These are phyloP conservation scores for Psidium guajava DNA, from an alignment of 345 rosid genomes.

Conservation along the genomic window DNA sequence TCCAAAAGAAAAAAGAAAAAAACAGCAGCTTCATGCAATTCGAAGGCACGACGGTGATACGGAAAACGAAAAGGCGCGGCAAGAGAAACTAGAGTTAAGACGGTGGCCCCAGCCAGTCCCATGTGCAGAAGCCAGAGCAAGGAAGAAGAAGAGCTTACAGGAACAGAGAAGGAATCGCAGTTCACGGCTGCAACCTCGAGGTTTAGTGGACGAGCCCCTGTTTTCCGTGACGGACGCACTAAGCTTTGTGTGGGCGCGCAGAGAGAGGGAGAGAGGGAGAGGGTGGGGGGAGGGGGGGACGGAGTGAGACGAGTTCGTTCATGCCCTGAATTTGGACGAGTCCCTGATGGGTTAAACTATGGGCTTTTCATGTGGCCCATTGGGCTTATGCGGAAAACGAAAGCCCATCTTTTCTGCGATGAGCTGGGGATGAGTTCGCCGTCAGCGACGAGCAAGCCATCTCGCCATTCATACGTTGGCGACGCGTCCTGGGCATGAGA, in stretches of 20 bases:
- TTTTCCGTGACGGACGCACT: neutral
- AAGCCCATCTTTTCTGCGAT: no score
- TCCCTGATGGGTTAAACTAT: neutral
- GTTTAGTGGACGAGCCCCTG: neutral
- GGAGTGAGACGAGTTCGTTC: neutral
- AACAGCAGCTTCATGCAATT: neutral
- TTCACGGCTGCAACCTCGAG: neutral
- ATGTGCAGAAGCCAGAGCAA: neutral
- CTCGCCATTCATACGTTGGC: no score
- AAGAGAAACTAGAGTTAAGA: neutral
- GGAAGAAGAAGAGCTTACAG: neutral
- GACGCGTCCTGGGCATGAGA: no score
- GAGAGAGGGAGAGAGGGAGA: neutral
- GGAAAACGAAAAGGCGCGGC: neutral
- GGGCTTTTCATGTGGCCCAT: neutral
- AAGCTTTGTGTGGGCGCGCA: neutral
- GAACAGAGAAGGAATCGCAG: neutral
- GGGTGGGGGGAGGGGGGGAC: neutral
- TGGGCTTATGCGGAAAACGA: neutral
- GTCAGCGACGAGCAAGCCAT: no score
- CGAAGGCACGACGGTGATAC: neutral
- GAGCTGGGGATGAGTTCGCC: no score
- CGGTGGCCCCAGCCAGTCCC: neutral
- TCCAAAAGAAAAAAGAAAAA: neutral
- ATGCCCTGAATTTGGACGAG: neutral